Evolutionary conservation across 2,329 filamentous ascomycete species (phyloP), one percentile per base, ranked within the genome.

Genomic region (Trichoderma aggressivum): DNA sequence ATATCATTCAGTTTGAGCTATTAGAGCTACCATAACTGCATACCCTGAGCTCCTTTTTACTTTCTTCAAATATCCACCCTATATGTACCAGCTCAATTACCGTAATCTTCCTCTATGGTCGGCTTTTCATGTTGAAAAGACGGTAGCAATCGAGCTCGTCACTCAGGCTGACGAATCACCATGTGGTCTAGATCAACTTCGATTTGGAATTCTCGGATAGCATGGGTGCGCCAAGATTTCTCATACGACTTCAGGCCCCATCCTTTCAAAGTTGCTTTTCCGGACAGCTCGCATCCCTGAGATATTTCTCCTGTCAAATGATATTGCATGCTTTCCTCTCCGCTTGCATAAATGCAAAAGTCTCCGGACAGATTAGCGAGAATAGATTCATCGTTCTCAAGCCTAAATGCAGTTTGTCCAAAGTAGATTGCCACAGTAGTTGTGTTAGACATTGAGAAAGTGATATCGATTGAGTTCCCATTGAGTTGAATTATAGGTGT

Each of bases 391-490:
- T 74, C 71, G 28, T 77, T 78, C 50, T 75, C 74, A 28, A 82
- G 73, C 71, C 80, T 78, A 32, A 82, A 81, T 21, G 74, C 69
- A 66, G 77, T 78, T 18, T 70, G 53, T 3, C 78, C 80, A 64
- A 78, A 74, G 32, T 79, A 75, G 7, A 82, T 75, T 71, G 80
- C 79, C 36, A 81, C 74, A 5, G 77, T 75, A 21, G 79, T 79
- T 12, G 75, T 74, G 72, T 79, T 82, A 21, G 71, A 64, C 43
- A 81, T 70, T 62, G 69, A 73, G 58, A 82, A 72, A 7, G 58
- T 71, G 55, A 74, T 68, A 14, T 71, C 72, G 50, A 79, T 72
- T 24, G 66, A 24, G 12, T 74, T 61, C 3, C 68, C 73, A 5
- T 61, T 63, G 28, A 74, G 71, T 24, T 75, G 73, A 36, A 76